These are phyloP conservation scores for Hyaloperonospora arabidopsidis DNA, from an alignment of 352 stramenopile species.

Conservation along the genomic window DNA sequence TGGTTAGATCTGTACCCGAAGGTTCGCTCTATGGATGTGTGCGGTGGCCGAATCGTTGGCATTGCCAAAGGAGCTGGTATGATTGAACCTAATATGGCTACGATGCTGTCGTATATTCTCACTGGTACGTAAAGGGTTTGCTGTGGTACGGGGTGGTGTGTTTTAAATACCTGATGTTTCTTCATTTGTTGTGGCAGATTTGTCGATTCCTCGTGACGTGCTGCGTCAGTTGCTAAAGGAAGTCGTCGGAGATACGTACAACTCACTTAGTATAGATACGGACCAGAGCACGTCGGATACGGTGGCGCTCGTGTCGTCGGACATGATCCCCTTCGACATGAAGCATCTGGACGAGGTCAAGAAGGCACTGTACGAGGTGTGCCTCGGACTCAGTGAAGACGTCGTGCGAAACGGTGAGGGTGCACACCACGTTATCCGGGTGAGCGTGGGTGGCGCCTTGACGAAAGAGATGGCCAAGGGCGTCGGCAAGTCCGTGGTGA, in stretches of 20 bases:
- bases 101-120: slow-evolving; percentile 85
- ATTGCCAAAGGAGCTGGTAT: slow-evolving; percentile 98
- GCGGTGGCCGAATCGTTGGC: slow-evolving; percentile 88
- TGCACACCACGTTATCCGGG: slow-evolving; percentile 94
- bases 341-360: slow-evolving; percentile 85
- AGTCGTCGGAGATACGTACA: slow-evolving; percentile 85
- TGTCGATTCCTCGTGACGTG: slow-evolving; percentile 74
- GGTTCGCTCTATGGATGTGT: slow-evolving; percentile 76
- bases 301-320: slow-evolving; percentile 91
- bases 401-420: slow-evolving; percentile 98
- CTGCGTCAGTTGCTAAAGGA: slow-evolving; percentile 72
- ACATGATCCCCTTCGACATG: slow-evolving; percentile 85
- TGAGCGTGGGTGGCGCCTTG: slow-evolving; percentile 83
- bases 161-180: slow-evolving; percentile 5
- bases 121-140: slow-evolving; percentile 40
- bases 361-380: slow-evolving; percentile 88
- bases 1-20: slow-evolving; percentile 83
- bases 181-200: slow-evolving; percentile 25
- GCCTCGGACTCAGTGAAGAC: slow-evolving; percentile 90
- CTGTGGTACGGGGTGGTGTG: not conserved
- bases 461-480: slow-evolving; percentile 76
- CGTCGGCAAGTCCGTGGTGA: slow-evolving; percentile 89
- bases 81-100: slow-evolving; percentile 97
- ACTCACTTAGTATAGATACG: slow-evolving; percentile 94
- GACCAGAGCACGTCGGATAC: slow-evolving; percentile 98